phyloP scores from a whole-genome alignment of 148 eudicot genomes.

The Rhododendron ovatum region DNA sequence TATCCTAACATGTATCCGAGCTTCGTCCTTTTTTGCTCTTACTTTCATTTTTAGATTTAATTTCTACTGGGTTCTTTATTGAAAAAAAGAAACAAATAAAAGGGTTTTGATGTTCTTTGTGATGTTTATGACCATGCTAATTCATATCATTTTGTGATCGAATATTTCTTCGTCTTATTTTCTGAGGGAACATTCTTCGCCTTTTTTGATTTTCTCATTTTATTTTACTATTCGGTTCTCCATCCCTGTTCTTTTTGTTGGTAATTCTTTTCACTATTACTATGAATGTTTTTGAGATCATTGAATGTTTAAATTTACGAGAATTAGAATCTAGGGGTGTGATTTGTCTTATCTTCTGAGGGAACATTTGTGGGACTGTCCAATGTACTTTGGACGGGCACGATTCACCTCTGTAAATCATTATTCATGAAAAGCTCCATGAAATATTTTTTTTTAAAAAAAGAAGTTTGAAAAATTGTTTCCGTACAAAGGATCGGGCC shows the following conservation, averaged over 20 bases:
- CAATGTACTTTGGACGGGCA: too few relatives aligned
- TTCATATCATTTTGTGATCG: background rate
- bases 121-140: background rate
- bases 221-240: background rate
- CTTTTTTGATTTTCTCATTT: background rate
- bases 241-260: background rate
- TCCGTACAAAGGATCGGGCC: too few relatives aligned
- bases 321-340: background rate
- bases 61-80: background rate
- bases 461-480: too few relatives aligned
- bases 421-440: too few relatives aligned
- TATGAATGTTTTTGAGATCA: background rate
- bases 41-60: background rate
- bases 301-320: background rate
- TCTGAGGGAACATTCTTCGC: background rate
- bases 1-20: conserved; percentile 12
- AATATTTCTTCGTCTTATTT: background rate
- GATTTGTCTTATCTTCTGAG: too few relatives aligned
- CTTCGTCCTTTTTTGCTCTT: background rate
- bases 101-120: background rate
- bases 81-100: too few relatives aligned
- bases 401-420: too few relatives aligned
- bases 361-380: too few relatives aligned
- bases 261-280: background rate
- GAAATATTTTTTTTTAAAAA: too few relatives aligned